phyloP scores from a whole-genome alignment of 768 basidiomycete species.

The Boletus rubropictus region DNA sequence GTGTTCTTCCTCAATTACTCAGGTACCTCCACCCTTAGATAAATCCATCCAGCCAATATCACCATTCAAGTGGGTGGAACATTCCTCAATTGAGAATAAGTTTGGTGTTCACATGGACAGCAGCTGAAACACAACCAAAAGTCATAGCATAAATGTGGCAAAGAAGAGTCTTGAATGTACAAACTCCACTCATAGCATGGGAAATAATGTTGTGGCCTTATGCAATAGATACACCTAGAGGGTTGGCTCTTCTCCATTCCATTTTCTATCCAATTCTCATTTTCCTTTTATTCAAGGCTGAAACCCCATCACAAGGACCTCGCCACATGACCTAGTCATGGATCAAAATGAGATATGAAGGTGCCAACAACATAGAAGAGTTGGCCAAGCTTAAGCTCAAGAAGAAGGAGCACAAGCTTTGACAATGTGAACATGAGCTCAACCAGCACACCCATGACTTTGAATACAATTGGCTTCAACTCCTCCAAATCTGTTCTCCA shows the following conservation, averaged over 20 bases:
- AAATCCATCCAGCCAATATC: slow-evolving; percentile 12
- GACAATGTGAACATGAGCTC: slow-evolving; percentile 50
- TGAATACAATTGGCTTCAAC: slow-evolving; percentile 47
- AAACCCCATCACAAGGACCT: slow-evolving; percentile 46
- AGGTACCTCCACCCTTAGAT: slow-evolving; percentile 12
- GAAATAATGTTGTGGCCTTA: slow-evolving; percentile 65
- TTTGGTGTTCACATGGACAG: slow-evolving; percentile 28
- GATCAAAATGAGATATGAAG: slow-evolving; percentile 26
- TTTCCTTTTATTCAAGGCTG: slow-evolving; percentile 35
- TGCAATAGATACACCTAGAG: slow-evolving; percentile 53
- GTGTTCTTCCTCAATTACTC: slow-evolving; percentile 21
- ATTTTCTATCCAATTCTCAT: slow-evolving; percentile 1
- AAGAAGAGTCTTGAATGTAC: slow-evolving; percentile 41
- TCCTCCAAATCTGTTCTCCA: slow-evolving; percentile 33
- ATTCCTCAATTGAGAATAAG: slow-evolving; percentile 27
- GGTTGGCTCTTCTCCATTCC: slow-evolving; percentile 36
- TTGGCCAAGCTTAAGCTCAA: slow-evolving; percentile 46
- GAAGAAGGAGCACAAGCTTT: slow-evolving; percentile 47
- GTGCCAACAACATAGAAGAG: slow-evolving; percentile 43
- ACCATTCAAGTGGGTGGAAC: slow-evolving; percentile 20
- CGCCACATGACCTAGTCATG: slow-evolving; percentile 12
- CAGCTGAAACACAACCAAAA: slow-evolving; percentile 18
- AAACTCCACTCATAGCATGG: slow-evolving; percentile 49
- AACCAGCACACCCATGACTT: slow-evolving; percentile 49
- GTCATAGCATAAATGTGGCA: slow-evolving; percentile 27